These are phyloP conservation scores for Seminavis robusta DNA, from an alignment of 108 stramenopile species.

Conservation along the genomic window DNA sequence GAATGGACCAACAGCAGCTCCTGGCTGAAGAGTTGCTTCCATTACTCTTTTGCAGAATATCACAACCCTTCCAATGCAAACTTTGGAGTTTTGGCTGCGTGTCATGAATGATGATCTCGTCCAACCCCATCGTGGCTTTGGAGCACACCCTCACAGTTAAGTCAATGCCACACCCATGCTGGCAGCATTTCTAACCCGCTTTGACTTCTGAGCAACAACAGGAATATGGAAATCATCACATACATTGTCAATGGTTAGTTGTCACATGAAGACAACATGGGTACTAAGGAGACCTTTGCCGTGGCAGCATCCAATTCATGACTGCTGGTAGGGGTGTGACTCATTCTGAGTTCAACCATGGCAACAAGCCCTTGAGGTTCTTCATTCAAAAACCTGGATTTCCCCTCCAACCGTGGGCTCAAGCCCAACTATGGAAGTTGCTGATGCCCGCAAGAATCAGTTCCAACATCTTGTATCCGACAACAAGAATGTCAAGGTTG, in stretches of 20 bases:
- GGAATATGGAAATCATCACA: constrained; percentile 80
- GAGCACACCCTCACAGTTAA: constrained; percentile 75
- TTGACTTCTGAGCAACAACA: constrained; percentile 78
- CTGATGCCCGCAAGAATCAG: constrained; percentile 25
- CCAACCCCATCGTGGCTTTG: constrained; percentile 78
- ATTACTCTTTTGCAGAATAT: constrained; percentile 86
- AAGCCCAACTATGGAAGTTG: background rate
- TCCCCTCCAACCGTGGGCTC: constrained; percentile 71
- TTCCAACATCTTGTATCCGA: constrained; percentile 66
- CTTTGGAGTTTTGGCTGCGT: constrained; percentile 74
- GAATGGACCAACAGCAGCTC: constrained; percentile 66
- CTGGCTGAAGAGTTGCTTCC: constrained; percentile 86
- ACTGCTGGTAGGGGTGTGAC: constrained; percentile 71
- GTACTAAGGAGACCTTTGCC: constrained; percentile 67
- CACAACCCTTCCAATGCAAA: constrained; percentile 40
- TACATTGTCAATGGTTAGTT: constrained; percentile 73
- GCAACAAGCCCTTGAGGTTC: constrained; percentile 63
- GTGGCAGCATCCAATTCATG: constrained; percentile 81
- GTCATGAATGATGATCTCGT: constrained; percentile 89
- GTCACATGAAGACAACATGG: constrained; percentile 76
- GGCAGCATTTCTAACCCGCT: too few species aligned
- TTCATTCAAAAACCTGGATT: constrained; percentile 90
- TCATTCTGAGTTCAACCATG: constrained; percentile 69
- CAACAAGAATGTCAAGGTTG: constrained; percentile 18
- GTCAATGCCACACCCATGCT: too few species aligned